Evolutionary conservation across 73 alveolate genomes (phyloP).

Genomic region (Paramecium primaurelia): DNA sequence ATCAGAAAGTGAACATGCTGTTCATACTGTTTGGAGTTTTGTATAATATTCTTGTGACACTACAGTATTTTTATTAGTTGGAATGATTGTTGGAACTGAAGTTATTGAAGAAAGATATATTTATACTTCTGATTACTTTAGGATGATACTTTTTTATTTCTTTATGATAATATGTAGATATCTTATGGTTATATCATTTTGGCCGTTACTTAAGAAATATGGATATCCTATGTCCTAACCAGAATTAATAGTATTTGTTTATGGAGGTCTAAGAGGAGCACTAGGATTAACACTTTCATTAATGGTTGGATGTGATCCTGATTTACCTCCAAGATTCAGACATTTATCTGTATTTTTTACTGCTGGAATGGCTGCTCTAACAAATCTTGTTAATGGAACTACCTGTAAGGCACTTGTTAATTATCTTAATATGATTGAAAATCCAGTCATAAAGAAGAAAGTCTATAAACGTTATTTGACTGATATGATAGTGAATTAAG

Average conservation of each 20-base stretch:
- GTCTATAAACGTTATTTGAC: slow-evolving; percentile 31
- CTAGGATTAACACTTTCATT: slow-evolving; percentile 68
- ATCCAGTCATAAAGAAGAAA: slow-evolving; percentile 35
- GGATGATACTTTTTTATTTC: slow-evolving; percentile 61
- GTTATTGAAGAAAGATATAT: slow-evolving; percentile 50
- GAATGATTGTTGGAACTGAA: slow-evolving; percentile 67
- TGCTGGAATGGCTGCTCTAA: slow-evolving; percentile 73
- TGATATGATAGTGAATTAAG: slow-evolving; percentile 19
- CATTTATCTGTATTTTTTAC: slow-evolving; percentile 60
- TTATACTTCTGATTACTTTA: slow-evolving; percentile 66
- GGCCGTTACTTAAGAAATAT: slow-evolving; percentile 52
- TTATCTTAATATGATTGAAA: slow-evolving; percentile 54
- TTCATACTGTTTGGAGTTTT: slow-evolving; percentile 67
- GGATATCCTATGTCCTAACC: slow-evolving; percentile 66
- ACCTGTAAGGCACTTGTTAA: slow-evolving; percentile 53
- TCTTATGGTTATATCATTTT: slow-evolving; percentile 47
- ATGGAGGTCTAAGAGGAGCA: slow-evolving; percentile 78
- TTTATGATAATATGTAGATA: slow-evolving; percentile 63
- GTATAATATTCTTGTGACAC: slow-evolving; percentile 64
- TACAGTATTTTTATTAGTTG: slow-evolving; percentile 62
- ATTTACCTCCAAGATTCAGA: slow-evolving; percentile 54
- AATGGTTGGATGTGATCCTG: slow-evolving; percentile 63
- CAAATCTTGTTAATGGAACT: slow-evolving; percentile 69
- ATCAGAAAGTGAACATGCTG: slow-evolving; percentile 64
- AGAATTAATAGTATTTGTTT: slow-evolving; percentile 61